phyloP scores from a whole-genome alignment of 805 yeast species.

The Suhomyces canberraensis region DNA sequence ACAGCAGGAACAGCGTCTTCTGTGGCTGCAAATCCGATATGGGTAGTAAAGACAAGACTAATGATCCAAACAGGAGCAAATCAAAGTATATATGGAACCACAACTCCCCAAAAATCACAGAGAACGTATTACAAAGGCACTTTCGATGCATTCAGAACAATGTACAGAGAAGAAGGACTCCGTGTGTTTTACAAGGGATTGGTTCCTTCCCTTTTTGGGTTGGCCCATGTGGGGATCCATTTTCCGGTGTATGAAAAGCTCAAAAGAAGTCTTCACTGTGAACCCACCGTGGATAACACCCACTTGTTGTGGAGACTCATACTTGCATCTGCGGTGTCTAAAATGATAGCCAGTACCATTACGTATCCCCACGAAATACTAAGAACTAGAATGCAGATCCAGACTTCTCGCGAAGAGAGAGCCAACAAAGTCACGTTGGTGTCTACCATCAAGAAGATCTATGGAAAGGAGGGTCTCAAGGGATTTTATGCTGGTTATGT shows the following conservation, averaged over 20 bases:
- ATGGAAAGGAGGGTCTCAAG: conserved; percentile 63
- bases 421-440: conserved; percentile 15
- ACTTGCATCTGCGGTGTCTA: conserved; percentile 72
- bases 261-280: conserved; percentile 46
- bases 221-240: conserved; percentile 92
- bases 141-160: conserved; percentile 74
- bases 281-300: conserved; percentile 3
- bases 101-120: conserved; percentile 8
- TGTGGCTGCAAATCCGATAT: conserved; percentile 84
- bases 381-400: conserved; percentile 85
- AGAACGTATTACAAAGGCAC: conserved; percentile 65
- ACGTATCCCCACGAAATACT: conserved; percentile 96
- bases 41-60: conserved; percentile 95
- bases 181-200: conserved; percentile 84
- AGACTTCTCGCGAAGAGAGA: conserved; percentile 14
- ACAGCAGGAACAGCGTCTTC: conserved; percentile 89
- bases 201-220: conserved; percentile 85
- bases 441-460: conserved; percentile 40
- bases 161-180: conserved; percentile 77
- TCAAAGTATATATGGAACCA: conserved; percentile 25
- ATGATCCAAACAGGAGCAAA: conserved; percentile 75
- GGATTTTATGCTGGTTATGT: conserved; percentile 91
- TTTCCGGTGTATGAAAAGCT: conserved; percentile 89
- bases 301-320: conserved; percentile 29
- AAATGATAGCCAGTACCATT: conserved; percentile 81